These are phyloP conservation scores for Candida sphagnicola DNA, from an alignment of 805 yeast species.

Conservation along the genomic window DNA sequence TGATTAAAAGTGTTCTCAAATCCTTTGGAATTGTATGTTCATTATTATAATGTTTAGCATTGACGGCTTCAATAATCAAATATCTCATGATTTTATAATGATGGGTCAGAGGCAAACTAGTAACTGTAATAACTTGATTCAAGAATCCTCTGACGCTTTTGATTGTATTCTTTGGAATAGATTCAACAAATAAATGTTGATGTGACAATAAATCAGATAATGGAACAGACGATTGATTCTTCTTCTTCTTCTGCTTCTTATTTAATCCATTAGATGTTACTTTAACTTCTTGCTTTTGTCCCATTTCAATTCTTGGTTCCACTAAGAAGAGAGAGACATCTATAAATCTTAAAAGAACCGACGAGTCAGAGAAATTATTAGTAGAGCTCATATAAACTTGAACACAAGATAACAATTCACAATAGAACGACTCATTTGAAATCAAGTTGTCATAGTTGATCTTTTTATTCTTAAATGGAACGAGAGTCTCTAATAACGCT, in stretches of 20 bases:
- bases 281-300: conserved; percentile 2
- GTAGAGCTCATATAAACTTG: conserved; percentile 28
- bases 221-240: conserved; percentile 41
- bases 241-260: conserved; percentile 40
- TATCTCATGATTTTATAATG: conserved; percentile 51
- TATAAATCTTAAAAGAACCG: conserved; percentile 51
- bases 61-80: conserved; percentile 32
- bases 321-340: conserved; percentile 48
- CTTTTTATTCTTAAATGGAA: conserved; percentile 47
- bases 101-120: conserved; percentile 57
- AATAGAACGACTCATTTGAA: conserved; percentile 36
- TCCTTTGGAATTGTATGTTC: conserved; percentile 25
- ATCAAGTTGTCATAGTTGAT: conserved; percentile 29
- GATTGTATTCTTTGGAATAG: conserved; percentile 37
- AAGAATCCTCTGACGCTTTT: conserved; percentile 43
- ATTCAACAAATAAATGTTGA: conserved; percentile 48
- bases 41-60: conserved; percentile 19
- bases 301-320: conserved; percentile 29
- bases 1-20: conserved; percentile 38
- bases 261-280: conserved; percentile 6
- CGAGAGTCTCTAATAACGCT: conserved; percentile 51
- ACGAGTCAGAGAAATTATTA: conserved; percentile 43
- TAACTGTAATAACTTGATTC: conserved; percentile 41
- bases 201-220: conserved; percentile 68
- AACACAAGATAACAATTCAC: conserved; percentile 30